Conservation (phyloP, 805 yeast genomes). For the Torulaspora gathmanii region DNA sequence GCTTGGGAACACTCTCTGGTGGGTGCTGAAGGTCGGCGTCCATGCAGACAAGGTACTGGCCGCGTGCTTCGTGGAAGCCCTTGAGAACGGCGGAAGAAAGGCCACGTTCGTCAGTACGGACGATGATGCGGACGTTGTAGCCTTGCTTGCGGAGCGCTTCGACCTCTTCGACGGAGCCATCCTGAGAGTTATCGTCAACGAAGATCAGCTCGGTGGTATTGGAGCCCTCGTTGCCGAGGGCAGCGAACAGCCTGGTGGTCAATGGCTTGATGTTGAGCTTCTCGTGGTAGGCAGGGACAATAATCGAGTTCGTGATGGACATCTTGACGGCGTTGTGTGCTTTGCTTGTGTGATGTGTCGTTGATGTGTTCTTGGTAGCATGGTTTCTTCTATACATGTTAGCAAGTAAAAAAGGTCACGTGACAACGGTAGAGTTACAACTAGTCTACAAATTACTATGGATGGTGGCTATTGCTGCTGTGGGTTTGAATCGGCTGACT, state of each 20-base stretch:
- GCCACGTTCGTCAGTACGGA: constrained; percentile 49
- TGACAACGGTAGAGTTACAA: background rate
- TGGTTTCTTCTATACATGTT: background rate
- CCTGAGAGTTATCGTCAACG: constrained; percentile 49
- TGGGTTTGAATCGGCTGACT: background rate
- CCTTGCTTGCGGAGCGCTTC: constrained; percentile 43
- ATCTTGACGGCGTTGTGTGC: constrained; percentile 14
- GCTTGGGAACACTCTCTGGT: constrained; percentile 46
- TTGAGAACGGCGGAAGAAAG: constrained; percentile 46
- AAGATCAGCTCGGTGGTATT: constrained; percentile 44
- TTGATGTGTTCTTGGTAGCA: background rate
- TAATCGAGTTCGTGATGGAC: constrained; percentile 40
- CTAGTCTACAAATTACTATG: background rate
- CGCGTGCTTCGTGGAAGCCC: constrained; percentile 46
- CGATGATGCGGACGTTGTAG: constrained; percentile 46
- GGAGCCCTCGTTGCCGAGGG: constrained; percentile 42
- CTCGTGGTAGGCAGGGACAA: constrained; percentile 51
- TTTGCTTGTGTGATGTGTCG: background rate
- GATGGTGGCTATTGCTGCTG: no score
- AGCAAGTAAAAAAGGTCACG: background rate
- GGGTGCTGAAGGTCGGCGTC: constrained; percentile 54
- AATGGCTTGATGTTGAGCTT: constrained; percentile 46
- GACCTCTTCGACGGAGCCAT: constrained; percentile 51
- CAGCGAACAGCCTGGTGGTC: constrained; percentile 46
- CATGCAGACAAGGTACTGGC: constrained; percentile 47